Evolutionary conservation across 2,329 filamentous ascomycete genomes (phyloP).

Genomic region (Colletotrichum caudatum): DNA sequence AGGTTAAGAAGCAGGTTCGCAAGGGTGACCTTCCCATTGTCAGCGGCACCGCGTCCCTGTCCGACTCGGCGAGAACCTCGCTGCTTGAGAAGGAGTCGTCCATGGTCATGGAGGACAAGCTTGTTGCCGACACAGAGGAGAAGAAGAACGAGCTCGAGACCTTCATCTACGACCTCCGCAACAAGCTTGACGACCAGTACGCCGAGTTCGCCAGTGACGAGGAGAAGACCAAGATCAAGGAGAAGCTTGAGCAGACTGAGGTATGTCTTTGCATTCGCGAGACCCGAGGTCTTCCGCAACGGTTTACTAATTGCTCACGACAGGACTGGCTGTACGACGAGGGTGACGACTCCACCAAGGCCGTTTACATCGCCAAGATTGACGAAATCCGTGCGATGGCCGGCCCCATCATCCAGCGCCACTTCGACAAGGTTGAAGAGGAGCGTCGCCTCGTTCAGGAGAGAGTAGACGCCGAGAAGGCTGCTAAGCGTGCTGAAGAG

Average conservation of each 20-base stretch:
- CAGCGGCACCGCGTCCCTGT: conserved; percentile 84
- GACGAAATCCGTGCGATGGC: conserved; percentile 94
- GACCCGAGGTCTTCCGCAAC: not conserved
- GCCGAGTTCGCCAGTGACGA: conserved; percentile 89
- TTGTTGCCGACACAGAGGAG: conserved; percentile 97
- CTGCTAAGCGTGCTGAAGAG: conserved; percentile 77
- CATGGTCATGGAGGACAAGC: conserved; percentile 99
- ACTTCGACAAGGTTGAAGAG: conserved; percentile 93
- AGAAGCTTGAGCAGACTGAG: conserved; percentile 87
- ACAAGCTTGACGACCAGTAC: conserved; percentile 94
- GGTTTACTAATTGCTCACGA: conserved; percentile 44
- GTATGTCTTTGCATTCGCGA: conserved; percentile 65
- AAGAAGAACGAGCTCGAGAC: conserved; percentile 99
- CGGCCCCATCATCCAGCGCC: conserved; percentile 91
- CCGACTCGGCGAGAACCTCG: conserved; percentile 73
- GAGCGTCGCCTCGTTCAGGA: conserved; percentile 85
- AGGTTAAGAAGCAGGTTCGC: conserved; percentile 99
- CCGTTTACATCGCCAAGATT: conserved; percentile 92
- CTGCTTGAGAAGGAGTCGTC: conserved; percentile 83
- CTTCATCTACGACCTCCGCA: conserved; percentile 95
- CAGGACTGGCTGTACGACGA: conserved; percentile 99
- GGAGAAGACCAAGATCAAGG: conserved; percentile 88
- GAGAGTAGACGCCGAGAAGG: conserved; percentile 80
- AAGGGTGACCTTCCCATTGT: conserved; percentile 95
- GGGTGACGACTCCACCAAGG: conserved; percentile 94